Evolutionary conservation across 306 rosid species (phyloP), one percentile per base, ranked within the genome.

Genomic region (Begonia masoniana): DNA sequence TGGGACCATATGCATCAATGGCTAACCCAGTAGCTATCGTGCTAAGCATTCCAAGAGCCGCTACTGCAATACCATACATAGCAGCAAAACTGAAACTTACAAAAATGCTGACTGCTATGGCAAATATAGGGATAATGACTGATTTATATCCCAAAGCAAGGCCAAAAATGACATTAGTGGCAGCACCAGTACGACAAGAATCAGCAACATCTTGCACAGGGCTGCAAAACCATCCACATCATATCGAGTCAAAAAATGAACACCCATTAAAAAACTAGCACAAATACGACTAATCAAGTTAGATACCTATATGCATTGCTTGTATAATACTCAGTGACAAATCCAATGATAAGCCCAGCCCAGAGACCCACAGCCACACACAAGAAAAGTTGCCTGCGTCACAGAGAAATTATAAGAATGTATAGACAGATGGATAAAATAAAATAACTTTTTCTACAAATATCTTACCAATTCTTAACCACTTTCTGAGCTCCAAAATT

Each of bases 121-220:
- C 99, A 62, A 91, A 81, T 41, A 86, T 91, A 13, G 96, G 99
- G 67, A 91, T 86, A 15, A 91, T 91, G 67, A 91, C 99, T 13
- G 96, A 91, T 65, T 86, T 91, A 83, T 91, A 86, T 72, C 99
- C 99, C 92, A 91, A 77, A 12, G 99, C 99, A 61, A 91, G 94
- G 52, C 96, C 99, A 71, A 91, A 91, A 31, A 91, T 91, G 71
- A 91, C 88, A 72, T 86, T 91, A 4, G 99, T 91, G 39, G 99
- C 99, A 67, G 94, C 99, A 69, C 96, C 96, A 62, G 99, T 91
- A 50, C 94, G 83, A 74, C 96, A 91, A 31, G 99, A 83, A 62
- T 81, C 99, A 12, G 96, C 96, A 62, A 86, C 99, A 23, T 91
- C 99, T 81, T 91, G 99, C 63, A 91, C 99, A 15, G 99, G 96